Evolutionary conservation across 257 asterid species (phyloP).

Genomic region (Thymus mandschuricus): DNA sequence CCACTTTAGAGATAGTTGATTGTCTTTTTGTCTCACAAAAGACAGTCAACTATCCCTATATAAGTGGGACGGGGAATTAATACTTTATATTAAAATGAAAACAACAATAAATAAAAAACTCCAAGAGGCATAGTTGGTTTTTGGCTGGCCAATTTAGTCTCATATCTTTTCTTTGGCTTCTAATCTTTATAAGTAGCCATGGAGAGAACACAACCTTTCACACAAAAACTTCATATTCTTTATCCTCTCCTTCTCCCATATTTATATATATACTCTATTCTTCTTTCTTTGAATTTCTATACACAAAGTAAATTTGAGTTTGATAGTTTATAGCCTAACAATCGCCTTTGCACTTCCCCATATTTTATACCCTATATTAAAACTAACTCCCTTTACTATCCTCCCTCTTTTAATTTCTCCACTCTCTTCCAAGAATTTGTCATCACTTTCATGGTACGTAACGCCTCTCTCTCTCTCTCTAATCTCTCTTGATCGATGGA

Average conservation of each 20-base stretch:
- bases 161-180: not conserved
- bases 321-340: conserved; percentile 9
- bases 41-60: no score
- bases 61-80: no score
- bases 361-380: not conserved
- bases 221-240: conserved; percentile 18
- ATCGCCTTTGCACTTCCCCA: conserved; percentile 30
- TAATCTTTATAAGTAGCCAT: conserved; percentile 24
- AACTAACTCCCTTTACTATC: not conserved
- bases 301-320: not conserved
- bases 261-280: not conserved
- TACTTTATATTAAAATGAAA: not conserved
- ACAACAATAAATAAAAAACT: not conserved
- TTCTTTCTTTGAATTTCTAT: not conserved
- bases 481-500: not conserved
- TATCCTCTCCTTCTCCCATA: not conserved
- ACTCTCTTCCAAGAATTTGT: conserved; percentile 16
- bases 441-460: conserved; percentile 28
- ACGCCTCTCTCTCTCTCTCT: not conserved
- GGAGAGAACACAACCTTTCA: not conserved
- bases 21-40: no score
- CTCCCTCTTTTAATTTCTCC: conserved; percentile 12
- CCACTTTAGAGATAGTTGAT: no score
- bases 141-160: conserved; percentile 12
- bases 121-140: not conserved